Conservation (phyloP, 1,284 basidiomycete species). For the Cystobasidium pallidum region DNA sequence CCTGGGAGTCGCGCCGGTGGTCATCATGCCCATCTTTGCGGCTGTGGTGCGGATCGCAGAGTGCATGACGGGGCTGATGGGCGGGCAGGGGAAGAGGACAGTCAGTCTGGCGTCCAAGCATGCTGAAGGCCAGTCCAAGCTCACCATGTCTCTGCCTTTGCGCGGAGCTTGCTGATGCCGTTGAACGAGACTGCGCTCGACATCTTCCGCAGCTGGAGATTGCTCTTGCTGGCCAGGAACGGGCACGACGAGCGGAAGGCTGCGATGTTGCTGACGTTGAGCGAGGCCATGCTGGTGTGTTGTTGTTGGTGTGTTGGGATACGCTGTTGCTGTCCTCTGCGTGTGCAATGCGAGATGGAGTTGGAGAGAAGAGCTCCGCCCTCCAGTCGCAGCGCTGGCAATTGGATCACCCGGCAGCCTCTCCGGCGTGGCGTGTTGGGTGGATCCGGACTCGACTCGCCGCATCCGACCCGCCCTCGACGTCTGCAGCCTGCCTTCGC, state of each 20-base stretch:
- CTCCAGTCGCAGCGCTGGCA: background rate
- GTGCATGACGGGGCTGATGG: slow-evolving; percentile 39
- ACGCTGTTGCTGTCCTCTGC: too few species aligned
- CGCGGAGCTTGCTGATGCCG: slow-evolving; percentile 36
- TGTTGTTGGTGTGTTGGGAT: background rate
- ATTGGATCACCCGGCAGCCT: background rate
- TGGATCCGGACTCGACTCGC: too few species aligned
- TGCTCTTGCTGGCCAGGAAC: slow-evolving; percentile 42
- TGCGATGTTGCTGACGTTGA: slow-evolving; percentile 41
- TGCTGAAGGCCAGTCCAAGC: background rate
- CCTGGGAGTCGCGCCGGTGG: slow-evolving; percentile 16
- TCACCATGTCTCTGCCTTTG: slow-evolving; percentile 37
- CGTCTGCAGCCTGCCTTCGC: background rate
- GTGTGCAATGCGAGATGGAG: background rate
- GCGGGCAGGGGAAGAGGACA: background rate
- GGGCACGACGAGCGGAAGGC: slow-evolving; percentile 61
- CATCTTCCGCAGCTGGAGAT: slow-evolving; percentile 33
- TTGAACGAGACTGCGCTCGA: slow-evolving; percentile 28
- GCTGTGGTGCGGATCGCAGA: slow-evolving; percentile 33
- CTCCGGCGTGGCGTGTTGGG: background rate
- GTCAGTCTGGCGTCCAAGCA: background rate
- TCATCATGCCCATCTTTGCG: slow-evolving; percentile 31
- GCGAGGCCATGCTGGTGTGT: slow-evolving; percentile 27
- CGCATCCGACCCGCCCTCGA: background rate
- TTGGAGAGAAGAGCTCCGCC: background rate